Evolutionary conservation across 2,329 filamentous ascomycete genomes (phyloP).

Genomic region (Xylaria sp.): DNA sequence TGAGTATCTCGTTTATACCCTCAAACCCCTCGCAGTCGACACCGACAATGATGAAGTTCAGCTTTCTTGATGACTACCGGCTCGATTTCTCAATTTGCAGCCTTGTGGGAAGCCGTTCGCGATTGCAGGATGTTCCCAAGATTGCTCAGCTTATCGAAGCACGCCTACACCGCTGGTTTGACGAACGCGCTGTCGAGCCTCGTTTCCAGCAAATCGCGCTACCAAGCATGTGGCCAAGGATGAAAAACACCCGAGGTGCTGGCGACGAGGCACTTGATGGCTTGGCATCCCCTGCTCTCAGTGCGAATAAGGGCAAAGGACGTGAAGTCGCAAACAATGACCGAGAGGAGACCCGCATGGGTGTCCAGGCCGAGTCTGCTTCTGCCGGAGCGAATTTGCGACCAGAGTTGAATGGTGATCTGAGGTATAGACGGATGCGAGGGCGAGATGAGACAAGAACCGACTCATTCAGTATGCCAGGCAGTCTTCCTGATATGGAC

Average conservation of each 20-base stretch:
- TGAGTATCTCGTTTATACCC: slow-evolving; percentile 93
- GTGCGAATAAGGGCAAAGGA: slow-evolving; percentile 64
- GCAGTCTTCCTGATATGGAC: slow-evolving; percentile 56
- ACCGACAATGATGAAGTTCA: slow-evolving; percentile 92
- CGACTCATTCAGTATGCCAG: slow-evolving; percentile 57
- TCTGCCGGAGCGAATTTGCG: slow-evolving; percentile 42
- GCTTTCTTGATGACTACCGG: slow-evolving; percentile 88
- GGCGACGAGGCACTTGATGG: slow-evolving; percentile 68
- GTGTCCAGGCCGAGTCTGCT: slow-evolving; percentile 56
- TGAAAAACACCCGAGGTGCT: slow-evolving; percentile 78
- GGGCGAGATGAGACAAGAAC: slow-evolving; percentile 51
- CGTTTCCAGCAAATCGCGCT: slow-evolving; percentile 88
- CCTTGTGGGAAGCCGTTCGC: slow-evolving; percentile 79
- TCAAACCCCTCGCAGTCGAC: slow-evolving; percentile 73
- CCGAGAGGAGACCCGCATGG: slow-evolving; percentile 61
- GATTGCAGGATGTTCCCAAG: slow-evolving; percentile 86
- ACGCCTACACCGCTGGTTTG: slow-evolving; percentile 85
- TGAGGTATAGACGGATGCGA: slow-evolving; percentile 53
- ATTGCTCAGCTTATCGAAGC: slow-evolving; percentile 86
- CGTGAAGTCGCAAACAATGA: slow-evolving; percentile 63
- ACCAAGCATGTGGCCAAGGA: slow-evolving; percentile 83
- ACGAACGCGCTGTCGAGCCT: slow-evolving; percentile 85
- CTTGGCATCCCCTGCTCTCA: slow-evolving; percentile 53
- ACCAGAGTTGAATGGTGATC: slow-evolving; percentile 49
- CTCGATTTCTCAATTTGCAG: slow-evolving; percentile 85